Evolutionary conservation across 179 eudicot species (phyloP), one percentile per base, ranked within the genome.

Genomic region (Monotropa hypopitys): DNA sequence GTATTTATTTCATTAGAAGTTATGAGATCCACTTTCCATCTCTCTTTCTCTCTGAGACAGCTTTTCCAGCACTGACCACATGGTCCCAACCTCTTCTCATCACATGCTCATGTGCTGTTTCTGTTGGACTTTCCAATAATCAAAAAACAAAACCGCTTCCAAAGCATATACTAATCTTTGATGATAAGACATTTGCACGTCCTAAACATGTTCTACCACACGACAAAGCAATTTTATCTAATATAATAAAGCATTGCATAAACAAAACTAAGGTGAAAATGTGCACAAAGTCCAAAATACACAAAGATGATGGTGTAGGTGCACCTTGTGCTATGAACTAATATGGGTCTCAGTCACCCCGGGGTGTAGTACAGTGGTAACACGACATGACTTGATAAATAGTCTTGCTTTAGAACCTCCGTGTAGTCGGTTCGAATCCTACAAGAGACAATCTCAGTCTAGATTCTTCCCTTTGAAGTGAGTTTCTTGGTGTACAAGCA

Each of bases 91-190:
- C 30, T 50, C 76, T 76, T 69, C 63, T 50, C 35, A 46, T 63
- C 85, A 77, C 82, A 51, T 81, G 80, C n/a, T 62, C 77, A 81
- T 84, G 84, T 76, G 81, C 72, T 75, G 70, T 57, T 72, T 72
- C 74, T 8, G 43, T 43, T 16, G 35, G 75, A 54, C 80, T 73
- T 72, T 57, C 53, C 53, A 42, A 42, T 26, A 16, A 75, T 42
- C 6, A 35, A 46, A 45, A 26, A 54, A 49, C n/a, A n/a, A n/a
- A n/a, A 33, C 77, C 46, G 7, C 28, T 26, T 18, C 46, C 4
- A 10, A 73, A 10, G 11, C 67, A 20, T 21, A 63, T 51, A 35
- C 65, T 38, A 73, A 53, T 51, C 30, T n/a, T 59, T 59, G 71
- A 33, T 61, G 53, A 20, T 21, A 20, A 47, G 66, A 26, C 7